Conservation (phyloP, 2,329 filamentous ascomycete species). For the Pyricularia sp. region DNA sequence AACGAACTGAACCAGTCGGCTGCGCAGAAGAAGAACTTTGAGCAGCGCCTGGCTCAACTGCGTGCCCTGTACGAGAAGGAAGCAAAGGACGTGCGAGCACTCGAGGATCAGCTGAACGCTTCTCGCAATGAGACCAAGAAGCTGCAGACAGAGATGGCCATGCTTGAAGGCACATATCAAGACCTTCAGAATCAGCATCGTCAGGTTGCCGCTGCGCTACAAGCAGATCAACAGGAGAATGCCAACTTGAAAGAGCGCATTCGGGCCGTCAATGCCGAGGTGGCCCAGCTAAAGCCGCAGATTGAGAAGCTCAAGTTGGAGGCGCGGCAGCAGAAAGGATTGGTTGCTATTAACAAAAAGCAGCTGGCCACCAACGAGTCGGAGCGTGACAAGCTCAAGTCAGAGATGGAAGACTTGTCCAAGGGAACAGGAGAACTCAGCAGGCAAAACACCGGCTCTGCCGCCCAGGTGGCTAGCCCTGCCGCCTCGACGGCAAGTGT, state of each 20-base stretch:
- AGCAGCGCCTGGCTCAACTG: constrained; percentile 75
- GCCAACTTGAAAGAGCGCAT: constrained; percentile 76
- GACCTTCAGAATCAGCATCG: constrained; percentile 76
- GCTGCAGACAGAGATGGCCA: constrained; percentile 69
- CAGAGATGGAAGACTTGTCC: constrained; percentile 57
- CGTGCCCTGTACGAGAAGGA: constrained; percentile 87
- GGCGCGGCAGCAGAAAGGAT: constrained; percentile 85
- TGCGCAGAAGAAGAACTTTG: constrained; percentile 85
- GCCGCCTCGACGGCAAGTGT: constrained; percentile 54
- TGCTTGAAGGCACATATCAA: constrained; percentile 67
- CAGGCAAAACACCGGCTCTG: constrained; percentile 37
- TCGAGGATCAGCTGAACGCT: constrained; percentile 69
- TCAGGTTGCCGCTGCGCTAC: constrained; percentile 58
- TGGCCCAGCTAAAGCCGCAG: constrained; percentile 72
- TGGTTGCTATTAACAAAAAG: constrained; percentile 98
- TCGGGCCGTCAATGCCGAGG: constrained; percentile 66
- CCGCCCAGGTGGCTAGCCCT: constrained; percentile 51
- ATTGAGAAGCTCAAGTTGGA: constrained; percentile 89
- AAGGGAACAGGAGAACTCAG: constrained; percentile 48
- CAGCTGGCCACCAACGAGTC: constrained; percentile 80
- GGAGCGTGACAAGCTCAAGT: constrained; percentile 77
- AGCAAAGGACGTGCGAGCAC: constrained; percentile 66
- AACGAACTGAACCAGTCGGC: constrained; percentile 70
- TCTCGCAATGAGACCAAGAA: constrained; percentile 74
- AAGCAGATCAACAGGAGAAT: constrained; percentile 85